phyloP scores from a whole-genome alignment of 148 eudicot species.

The Persicaria maculosa region DNA sequence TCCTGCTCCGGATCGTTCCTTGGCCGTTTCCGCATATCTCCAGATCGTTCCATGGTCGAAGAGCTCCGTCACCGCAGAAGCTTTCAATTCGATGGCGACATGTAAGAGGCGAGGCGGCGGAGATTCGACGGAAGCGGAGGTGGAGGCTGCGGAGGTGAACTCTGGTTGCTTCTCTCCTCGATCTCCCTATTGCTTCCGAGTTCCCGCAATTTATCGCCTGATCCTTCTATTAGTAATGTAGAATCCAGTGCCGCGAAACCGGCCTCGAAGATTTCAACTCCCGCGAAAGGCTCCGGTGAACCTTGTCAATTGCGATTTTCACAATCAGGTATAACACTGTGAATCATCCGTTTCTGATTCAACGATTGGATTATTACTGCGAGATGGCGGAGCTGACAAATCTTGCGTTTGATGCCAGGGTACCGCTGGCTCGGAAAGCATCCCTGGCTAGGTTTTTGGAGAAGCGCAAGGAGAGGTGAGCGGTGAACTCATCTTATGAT shows the following conservation, averaged over 20 bases:
- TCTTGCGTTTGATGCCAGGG: not conserved
- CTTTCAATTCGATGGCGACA: no score
- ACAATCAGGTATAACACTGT: not conserved
- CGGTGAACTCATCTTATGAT: not conserved
- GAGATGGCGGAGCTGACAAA: not conserved
- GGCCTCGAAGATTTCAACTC: not conserved
- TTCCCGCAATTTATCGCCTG: no score
- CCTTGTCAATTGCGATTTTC: conserved; percentile 10
- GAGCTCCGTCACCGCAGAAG: no score
- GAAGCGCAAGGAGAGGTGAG: conserved; percentile 19
- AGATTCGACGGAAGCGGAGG: no score
- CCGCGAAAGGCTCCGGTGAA: not conserved
- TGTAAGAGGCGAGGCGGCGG: no score
- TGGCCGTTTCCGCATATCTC: no score
- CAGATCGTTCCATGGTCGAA: no score
- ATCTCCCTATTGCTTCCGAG: no score
- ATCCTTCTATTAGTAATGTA: not conserved
- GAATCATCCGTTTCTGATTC: not conserved
- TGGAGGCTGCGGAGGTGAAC: no score
- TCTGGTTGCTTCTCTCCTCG: no score
- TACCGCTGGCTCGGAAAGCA: conserved; percentile 15
- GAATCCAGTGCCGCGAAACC: not conserved
- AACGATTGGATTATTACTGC: not conserved
- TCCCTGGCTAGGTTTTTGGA: conserved; percentile 18
- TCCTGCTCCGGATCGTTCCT: no score